Conservation (phyloP, 768 basidiomycete species). For the Auricularia sp. region DNA sequence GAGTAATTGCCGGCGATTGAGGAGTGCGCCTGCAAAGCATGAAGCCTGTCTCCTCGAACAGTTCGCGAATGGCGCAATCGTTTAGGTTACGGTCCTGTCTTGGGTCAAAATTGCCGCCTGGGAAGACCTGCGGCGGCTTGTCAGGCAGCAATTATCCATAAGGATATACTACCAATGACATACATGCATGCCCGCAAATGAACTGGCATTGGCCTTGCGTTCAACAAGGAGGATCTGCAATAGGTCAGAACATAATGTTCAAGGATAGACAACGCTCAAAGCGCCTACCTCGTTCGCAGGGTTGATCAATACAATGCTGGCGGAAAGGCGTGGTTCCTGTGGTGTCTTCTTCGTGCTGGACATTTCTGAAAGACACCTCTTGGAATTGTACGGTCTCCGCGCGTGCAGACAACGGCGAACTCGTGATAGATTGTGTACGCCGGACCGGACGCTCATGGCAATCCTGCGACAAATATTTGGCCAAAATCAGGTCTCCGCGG, state of each 20-base stretch:
- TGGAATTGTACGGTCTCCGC: no score
- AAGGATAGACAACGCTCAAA: conserved; percentile 54
- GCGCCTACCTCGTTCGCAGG: conserved; percentile 54
- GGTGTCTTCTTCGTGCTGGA: not conserved
- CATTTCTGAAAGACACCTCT: not conserved
- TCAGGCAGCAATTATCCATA: not conserved
- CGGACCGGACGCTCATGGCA: no score
- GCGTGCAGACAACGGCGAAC: no score
- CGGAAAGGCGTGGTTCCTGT: conserved; percentile 46
- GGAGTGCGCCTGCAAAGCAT: conserved; percentile 39
- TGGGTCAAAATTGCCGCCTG: conserved; percentile 59
- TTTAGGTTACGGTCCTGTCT: conserved; percentile 45
- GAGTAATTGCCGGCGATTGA: conserved; percentile 14
- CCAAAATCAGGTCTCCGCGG: no score
- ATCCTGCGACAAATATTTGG: no score
- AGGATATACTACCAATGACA: not conserved
- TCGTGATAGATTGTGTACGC: no score
- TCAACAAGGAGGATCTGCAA: not conserved
- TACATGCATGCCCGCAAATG: not conserved
- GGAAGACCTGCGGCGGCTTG: conserved; percentile 50
- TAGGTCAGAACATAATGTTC: not conserved
- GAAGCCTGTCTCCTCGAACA: conserved; percentile 67
- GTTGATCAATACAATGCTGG: conserved; percentile 58
- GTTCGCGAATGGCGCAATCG: conserved; percentile 63
- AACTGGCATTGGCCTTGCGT: conserved; percentile 3